phyloP scores from a whole-genome alignment of 805 yeast species.

The Suhomyces prunicola region DNA sequence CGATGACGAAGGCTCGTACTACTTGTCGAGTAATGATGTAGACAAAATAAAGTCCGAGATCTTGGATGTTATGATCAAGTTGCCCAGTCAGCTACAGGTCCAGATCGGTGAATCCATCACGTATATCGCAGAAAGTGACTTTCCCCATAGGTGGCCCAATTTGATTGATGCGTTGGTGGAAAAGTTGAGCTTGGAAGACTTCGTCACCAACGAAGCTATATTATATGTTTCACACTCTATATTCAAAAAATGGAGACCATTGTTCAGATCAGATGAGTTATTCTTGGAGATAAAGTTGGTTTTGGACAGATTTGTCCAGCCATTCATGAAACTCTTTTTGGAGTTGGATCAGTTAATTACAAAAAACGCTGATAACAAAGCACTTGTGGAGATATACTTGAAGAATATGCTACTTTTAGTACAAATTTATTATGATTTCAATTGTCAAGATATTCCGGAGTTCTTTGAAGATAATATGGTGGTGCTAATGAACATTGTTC shows the following conservation, averaged over 20 bases:
- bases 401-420: constrained; percentile 69
- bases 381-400: constrained; percentile 53
- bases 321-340: constrained; percentile 69
- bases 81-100: constrained; percentile 78
- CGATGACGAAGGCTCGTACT: constrained; percentile 80
- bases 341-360: constrained; percentile 66
- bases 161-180: constrained; percentile 70
- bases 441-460: constrained; percentile 97
- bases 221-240: constrained; percentile 91
- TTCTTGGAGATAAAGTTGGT: constrained; percentile 86
- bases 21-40: constrained; percentile 60
- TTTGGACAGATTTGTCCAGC: constrained; percentile 73
- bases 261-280: constrained; percentile 85
- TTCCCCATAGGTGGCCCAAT: constrained; percentile 85
- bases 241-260: constrained; percentile 94
- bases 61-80: constrained; percentile 76
- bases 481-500: constrained; percentile 74
- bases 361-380: constrained; percentile 41
- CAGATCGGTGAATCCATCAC: constrained; percentile 95
- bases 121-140: constrained; percentile 91
- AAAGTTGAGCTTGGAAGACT: constrained; percentile 62
- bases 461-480: constrained; percentile 89
- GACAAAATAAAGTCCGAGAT: constrained; percentile 70
- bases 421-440: constrained; percentile 87
- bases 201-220: constrained; percentile 78